These are phyloP conservation scores for Epithele typhae DNA, from an alignment of 768 basidiomycete genomes.

Conservation along the genomic window DNA sequence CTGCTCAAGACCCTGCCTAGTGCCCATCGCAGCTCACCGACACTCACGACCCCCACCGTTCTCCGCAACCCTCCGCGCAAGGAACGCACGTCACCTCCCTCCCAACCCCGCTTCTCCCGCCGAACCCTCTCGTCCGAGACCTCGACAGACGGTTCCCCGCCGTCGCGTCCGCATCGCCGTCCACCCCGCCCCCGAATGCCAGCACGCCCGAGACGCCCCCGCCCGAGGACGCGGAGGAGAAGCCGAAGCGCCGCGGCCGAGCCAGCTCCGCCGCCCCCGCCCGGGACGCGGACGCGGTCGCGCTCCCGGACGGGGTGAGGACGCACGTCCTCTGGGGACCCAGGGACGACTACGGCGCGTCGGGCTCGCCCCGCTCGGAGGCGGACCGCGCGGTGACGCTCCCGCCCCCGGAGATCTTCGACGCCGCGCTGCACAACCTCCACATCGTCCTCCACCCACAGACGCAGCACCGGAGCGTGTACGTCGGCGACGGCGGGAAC, in stretches of 20 bases:
- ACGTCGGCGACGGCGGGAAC: conserved; percentile 48
- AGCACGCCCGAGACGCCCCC: conserved; percentile 13
- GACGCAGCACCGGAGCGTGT: conserved; percentile 70
- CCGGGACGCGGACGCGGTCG: conserved; percentile 28
- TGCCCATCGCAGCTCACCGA: conserved; percentile 26
- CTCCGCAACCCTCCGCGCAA: conserved; percentile 26
- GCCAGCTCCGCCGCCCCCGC: conserved; percentile 17
- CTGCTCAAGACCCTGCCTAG: conserved; percentile 24
- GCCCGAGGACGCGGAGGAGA: conserved; percentile 35
- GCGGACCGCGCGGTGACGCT: conserved; percentile 34
- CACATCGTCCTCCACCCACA: conserved; percentile 77
- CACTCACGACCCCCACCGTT: conserved; percentile 25
- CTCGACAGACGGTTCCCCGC: conserved; percentile 9
- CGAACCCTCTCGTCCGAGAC: conserved; percentile 33
- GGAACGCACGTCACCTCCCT: conserved; percentile 10
- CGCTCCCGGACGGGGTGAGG: conserved; percentile 51
- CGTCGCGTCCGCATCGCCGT: conserved; percentile 12
- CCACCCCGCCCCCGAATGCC: conserved; percentile 12
- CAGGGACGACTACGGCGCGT: conserved; percentile 21
- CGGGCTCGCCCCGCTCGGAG: conserved; percentile 13
- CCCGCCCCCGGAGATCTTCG: conserved; percentile 71
- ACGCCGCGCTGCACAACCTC: conserved; percentile 72
- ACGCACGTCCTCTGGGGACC: conserved; percentile 67
- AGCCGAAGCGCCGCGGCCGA: conserved; percentile 34
- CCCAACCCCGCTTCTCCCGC: conserved; percentile 21